These are phyloP conservation scores for Xylaria polymorpha DNA, from an alignment of 2,329 filamentous ascomycete species.

Conservation along the genomic window DNA sequence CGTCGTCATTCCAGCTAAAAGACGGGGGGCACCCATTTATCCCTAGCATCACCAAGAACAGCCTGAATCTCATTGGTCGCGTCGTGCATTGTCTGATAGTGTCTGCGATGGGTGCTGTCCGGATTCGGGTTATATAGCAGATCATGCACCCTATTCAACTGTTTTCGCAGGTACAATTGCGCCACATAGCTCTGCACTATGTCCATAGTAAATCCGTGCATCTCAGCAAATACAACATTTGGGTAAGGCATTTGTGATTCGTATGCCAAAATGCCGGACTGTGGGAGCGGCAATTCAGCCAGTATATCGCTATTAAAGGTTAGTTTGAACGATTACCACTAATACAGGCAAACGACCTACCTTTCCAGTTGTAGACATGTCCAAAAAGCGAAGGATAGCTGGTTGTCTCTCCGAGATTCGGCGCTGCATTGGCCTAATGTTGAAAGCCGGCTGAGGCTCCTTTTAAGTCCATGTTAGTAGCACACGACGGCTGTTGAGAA, in stretches of 20 bases:
- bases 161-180: constrained; percentile 72
- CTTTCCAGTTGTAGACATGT: constrained; percentile 93
- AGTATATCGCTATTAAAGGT: constrained; percentile 78
- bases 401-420: constrained; percentile 66
- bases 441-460: constrained; percentile 62
- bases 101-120: constrained; percentile 42
- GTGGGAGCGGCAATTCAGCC: constrained; percentile 79
- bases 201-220: constrained; percentile 57
- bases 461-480: constrained; percentile 42
- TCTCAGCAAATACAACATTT: constrained; percentile 60
- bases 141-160: constrained; percentile 72
- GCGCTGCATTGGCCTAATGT: constrained; percentile 50
- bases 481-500: constrained; percentile 11
- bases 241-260: constrained; percentile 76
- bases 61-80: constrained; percentile 61
- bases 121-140: constrained; percentile 62
- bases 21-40: constrained; percentile 61
- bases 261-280: constrained; percentile 70
- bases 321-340: constrained; percentile 33
- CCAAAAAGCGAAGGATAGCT: constrained; percentile 85
- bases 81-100: constrained; percentile 46
- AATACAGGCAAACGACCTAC: constrained; percentile 54
- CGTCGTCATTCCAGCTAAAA: constrained; percentile 71
- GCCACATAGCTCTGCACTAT: constrained; percentile 71
- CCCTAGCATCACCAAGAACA: constrained; percentile 57